Conservation (phyloP, 148 eudicot genomes). For the Rhododendron henanense region DNA sequence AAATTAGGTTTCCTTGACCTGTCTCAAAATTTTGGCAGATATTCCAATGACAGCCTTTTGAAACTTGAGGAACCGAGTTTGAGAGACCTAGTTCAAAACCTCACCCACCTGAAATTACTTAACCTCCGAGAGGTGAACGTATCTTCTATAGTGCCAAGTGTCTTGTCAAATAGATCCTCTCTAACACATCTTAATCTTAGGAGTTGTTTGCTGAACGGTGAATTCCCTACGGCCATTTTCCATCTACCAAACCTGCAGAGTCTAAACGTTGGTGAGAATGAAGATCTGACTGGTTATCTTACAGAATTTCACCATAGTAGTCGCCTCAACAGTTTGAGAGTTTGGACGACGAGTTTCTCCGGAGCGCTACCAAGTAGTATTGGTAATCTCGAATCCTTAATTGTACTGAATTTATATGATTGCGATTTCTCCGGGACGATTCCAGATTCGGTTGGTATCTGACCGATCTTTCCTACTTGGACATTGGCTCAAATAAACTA, state of each 20-base stretch:
- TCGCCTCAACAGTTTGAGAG: background rate
- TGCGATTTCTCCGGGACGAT: background rate
- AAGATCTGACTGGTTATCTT: conserved; percentile 13
- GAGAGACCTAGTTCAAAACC: conserved; percentile 11
- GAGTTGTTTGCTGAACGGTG: conserved; percentile 16
- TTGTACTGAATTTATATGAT: fast-evolving
- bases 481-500: background rate
- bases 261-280: conserved; percentile 13
- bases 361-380: conserved; percentile 31
- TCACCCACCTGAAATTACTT: conserved; percentile 18
- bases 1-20: background rate
- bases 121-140: conserved; percentile 2
- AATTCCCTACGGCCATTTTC: conserved; percentile 22
- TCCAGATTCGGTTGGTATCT: background rate
- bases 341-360: background rate
- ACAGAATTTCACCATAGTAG: conserved; percentile 21
- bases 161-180: conserved; percentile 17
- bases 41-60: background rate
- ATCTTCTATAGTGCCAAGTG: conserved; percentile 21
- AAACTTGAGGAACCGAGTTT: conserved; percentile 19
- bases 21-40: background rate
- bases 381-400: conserved; percentile 14
- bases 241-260: conserved; percentile 22
- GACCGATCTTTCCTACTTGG: background rate
- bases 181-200: background rate